A percentile compares a stretch with the other conserved stretches of the same genome.
phyloP scores from a whole-genome alignment of 2,329 filamentous ascomycete species.

The Teratosphaeria epicoccoides region DNA sequence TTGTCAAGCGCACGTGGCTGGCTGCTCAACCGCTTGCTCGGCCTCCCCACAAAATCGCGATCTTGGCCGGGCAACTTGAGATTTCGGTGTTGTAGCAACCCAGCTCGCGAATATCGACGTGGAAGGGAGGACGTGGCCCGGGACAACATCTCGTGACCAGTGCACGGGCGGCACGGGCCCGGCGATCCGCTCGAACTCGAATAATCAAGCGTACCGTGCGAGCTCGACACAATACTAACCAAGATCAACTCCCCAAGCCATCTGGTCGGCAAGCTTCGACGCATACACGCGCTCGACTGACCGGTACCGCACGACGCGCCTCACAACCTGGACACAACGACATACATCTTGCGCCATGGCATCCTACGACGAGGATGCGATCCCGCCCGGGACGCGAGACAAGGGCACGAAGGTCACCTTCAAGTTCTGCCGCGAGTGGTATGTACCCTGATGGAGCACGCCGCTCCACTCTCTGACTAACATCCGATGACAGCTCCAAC shows the following conservation, averaged over 20 bases:
- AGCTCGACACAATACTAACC: too few species aligned
- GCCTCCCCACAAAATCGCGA: neutral
- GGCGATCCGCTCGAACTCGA: neutral
- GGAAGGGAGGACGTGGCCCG: neutral
- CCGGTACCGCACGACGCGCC: neutral
- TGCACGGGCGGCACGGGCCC: neutral
- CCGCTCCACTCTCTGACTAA: neutral
- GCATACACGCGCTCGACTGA: neutral
- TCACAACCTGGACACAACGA: neutral
- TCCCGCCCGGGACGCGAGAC: constrained; percentile 15
- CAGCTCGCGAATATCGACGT: neutral
- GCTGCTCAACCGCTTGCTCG: neutral
- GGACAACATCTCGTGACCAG: neutral
- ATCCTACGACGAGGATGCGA: constrained; percentile 27
- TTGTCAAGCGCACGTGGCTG: neutral
- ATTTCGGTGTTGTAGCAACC: neutral
- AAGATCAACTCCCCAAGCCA: too few species aligned
- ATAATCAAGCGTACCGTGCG: neutral
- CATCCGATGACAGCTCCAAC: constrained; percentile 56
- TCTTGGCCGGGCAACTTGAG: neutral
- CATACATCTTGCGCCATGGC: constrained; percentile 10
- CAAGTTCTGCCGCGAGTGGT: constrained; percentile 96
- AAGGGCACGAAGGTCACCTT: constrained; percentile 75
- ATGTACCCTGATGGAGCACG: constrained; percentile 16
- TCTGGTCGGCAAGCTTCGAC: neutral